These are phyloP conservation scores for Symbiodinium pilosum DNA, from an alignment of 73 alveolate species.

Conservation along the genomic window DNA sequence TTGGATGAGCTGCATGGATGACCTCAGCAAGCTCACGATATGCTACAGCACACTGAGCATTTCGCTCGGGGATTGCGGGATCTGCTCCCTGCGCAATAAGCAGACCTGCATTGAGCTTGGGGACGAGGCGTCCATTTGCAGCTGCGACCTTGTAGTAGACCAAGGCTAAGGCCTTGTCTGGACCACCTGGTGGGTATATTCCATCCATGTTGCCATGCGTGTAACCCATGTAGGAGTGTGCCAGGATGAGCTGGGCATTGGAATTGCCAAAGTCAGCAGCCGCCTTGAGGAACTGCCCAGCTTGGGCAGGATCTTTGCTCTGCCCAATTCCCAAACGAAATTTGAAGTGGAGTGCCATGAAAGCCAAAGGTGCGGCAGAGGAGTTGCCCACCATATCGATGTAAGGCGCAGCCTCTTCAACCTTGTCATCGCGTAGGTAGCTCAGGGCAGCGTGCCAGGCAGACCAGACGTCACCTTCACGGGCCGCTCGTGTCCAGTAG, in stretches of 20 bases:
- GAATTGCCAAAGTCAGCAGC: slow-evolving; percentile 58
- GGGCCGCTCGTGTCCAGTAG: slow-evolving; percentile 56
- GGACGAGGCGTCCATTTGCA: slow-evolving; percentile 43
- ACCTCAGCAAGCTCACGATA: slow-evolving; percentile 58
- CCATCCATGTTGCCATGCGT: slow-evolving; percentile 73
- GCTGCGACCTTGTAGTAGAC: slow-evolving; percentile 46
- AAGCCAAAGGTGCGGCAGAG: slow-evolving; percentile 15
- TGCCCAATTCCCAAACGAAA: slow-evolving; percentile 32
- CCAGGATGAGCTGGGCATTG: slow-evolving; percentile 68
- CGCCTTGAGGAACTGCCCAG: slow-evolving; percentile 49
- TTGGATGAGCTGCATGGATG: slow-evolving; percentile 55
- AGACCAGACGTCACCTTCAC: slow-evolving; percentile 54
- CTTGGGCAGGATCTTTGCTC: slow-evolving; percentile 21
- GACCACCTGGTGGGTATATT: slow-evolving; percentile 55
- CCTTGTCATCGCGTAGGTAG: slow-evolving; percentile 39
- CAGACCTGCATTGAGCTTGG: slow-evolving; percentile 73
- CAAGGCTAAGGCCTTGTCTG: slow-evolving; percentile 50
- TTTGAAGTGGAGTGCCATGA: slow-evolving; percentile 82
- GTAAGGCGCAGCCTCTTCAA: slow-evolving; percentile 28
- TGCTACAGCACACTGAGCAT: slow-evolving; percentile 32
- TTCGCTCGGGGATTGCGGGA: neutral
- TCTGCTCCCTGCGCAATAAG: slow-evolving; percentile 75
- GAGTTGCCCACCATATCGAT: slow-evolving; percentile 58
- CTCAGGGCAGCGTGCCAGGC: slow-evolving; percentile 84
- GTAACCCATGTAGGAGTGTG: slow-evolving; percentile 69